Conservation (phyloP, 2,329 filamentous ascomycete species). For the Akanthomyces dipterigenus region DNA sequence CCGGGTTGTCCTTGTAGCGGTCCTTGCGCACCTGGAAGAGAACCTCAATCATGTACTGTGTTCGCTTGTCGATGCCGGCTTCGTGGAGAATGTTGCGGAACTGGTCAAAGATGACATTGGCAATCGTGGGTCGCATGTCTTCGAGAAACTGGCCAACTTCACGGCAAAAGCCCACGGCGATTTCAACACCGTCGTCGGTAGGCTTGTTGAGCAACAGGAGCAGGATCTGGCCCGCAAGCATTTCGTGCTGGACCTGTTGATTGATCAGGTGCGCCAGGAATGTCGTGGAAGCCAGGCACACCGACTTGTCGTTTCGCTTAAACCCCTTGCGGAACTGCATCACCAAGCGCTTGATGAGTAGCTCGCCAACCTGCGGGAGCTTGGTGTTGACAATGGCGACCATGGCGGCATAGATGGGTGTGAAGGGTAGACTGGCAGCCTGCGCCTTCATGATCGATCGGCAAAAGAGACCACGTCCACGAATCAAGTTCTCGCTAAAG, state of each 20-base stretch:
- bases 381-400: constrained; percentile 97
- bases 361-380: constrained; percentile 85
- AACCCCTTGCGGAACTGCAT: constrained; percentile 94
- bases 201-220: constrained; percentile 90
- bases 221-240: constrained; percentile 86
- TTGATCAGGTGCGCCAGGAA: constrained; percentile 96
- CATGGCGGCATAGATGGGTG: constrained; percentile 93
- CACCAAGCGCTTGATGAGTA: constrained; percentile 77
- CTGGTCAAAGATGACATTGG: constrained; percentile 88
- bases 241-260: constrained; percentile 91
- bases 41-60: constrained; percentile 99
- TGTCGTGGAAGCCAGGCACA: constrained; percentile 85
- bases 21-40: constrained; percentile 95
- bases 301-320: constrained; percentile 92
- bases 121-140: constrained; percentile 86
- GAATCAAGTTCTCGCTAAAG: constrained; percentile 88
- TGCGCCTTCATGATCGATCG: constrained; percentile 98
- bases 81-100: constrained; percentile 94
- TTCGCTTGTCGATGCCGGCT: constrained; percentile 92
- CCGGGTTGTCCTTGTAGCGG: constrained; percentile 90
- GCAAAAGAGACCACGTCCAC: constrained; percentile 88
- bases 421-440: constrained; percentile 90
- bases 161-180: constrained; percentile 85
- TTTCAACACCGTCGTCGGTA: constrained; percentile 95
- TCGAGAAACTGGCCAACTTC: constrained; percentile 93